Conservation (phyloP, 2,329 filamentous ascomycete species). For the Teratosphaeria viscida region DNA sequence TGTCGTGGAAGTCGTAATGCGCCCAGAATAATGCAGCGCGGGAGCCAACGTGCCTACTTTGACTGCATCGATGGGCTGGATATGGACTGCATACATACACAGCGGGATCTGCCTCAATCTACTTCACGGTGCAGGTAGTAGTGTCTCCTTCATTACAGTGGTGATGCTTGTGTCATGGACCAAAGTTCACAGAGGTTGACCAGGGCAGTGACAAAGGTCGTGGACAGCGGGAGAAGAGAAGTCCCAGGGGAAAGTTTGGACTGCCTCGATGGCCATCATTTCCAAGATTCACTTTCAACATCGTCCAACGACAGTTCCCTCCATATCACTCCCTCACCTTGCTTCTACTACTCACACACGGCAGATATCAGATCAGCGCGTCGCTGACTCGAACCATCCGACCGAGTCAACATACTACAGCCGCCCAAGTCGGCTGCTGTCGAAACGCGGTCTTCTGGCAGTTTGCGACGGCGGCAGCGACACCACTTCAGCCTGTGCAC, state of each 20-base stretch:
- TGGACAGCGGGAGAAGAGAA: neutral
- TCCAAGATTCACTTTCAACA: neutral
- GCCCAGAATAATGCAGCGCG: neutral
- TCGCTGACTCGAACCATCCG: neutral
- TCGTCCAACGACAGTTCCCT: no score
- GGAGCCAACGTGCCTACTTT: neutral
- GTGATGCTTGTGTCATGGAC: neutral
- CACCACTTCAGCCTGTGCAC: neutral
- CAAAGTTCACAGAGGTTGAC: neutral
- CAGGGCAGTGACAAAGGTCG: neutral
- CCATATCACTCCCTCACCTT: neutral
- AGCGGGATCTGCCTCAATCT: neutral
- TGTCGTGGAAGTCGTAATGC: neutral
- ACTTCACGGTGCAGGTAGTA: neutral
- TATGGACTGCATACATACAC: neutral
- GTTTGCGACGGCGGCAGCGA: neutral
- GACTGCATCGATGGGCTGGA: neutral
- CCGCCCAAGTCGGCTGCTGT: neutral
- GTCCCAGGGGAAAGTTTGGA: neutral
- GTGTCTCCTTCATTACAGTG: neutral
- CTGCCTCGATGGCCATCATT: neutral
- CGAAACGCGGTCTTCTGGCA: neutral
- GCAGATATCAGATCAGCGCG: no score
- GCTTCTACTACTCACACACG: neutral
- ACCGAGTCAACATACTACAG: neutral